Percentiles rank a stretch among this genome's conserved stretches.
Evolutionary conservation across 352 stramenopile genomes (phyloP).

Genomic region (Phytophthora hybrid): DNA sequence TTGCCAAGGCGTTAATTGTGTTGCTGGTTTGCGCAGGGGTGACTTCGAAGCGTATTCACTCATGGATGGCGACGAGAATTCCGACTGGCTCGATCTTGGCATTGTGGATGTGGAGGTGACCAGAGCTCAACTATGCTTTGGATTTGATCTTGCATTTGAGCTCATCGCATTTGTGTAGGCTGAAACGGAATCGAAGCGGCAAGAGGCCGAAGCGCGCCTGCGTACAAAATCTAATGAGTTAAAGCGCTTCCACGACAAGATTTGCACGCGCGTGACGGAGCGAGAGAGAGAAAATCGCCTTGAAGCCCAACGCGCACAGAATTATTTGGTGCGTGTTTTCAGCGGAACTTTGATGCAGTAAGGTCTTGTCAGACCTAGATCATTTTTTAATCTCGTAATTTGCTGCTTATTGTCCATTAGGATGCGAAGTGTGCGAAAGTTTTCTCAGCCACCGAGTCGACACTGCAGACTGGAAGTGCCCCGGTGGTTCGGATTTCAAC

Average conservation of each 20-base stretch:
- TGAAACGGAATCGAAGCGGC: constrained; percentile 48
- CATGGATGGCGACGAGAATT: constrained; percentile 11
- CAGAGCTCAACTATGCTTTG: not conserved
- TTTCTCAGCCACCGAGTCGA: constrained; percentile 33
- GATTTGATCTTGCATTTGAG: not conserved
- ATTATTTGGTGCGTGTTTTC: constrained; percentile 30
- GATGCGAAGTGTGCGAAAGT: constrained; percentile 52
- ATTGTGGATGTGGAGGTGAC: constrained; percentile 33
- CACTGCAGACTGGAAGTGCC: not conserved
- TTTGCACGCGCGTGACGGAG: constrained; percentile 64
- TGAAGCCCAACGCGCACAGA: constrained; percentile 30
- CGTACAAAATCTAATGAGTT: constrained; percentile 52
- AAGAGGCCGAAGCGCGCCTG: constrained; percentile 44
- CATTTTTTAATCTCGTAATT: too few species aligned
- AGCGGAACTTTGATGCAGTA: not conserved
- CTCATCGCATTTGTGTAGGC: constrained; percentile 19
- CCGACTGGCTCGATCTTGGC: constrained; percentile 18
- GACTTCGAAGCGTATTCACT: not conserved
- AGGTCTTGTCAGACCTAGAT: too few species aligned
- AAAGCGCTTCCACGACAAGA: constrained; percentile 67
- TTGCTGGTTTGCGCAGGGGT: not conserved
- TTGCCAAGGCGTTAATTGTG: not conserved
- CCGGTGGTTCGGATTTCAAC: constrained; percentile 9
- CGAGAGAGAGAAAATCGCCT: constrained; percentile 50
- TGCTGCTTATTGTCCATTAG: constrained; percentile 10